Evolutionary conservation across 768 basidiomycete species (phyloP).

Genomic region (Podaxis sp.): DNA sequence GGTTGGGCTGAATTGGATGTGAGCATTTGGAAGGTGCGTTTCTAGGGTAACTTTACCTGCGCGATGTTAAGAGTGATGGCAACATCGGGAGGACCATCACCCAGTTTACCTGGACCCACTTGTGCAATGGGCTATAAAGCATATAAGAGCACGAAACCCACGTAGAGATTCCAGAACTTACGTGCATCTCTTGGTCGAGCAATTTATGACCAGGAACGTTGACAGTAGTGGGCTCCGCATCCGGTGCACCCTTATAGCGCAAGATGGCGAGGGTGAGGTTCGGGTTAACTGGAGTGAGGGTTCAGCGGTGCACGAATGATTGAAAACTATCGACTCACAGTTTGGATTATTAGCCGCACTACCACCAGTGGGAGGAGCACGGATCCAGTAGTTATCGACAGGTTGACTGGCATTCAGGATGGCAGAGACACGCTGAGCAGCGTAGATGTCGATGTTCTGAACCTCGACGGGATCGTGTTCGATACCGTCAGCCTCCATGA

Average conservation of each 20-base stretch:
- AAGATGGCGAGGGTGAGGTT: slow-evolving; percentile 35
- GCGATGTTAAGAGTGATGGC: not conserved
- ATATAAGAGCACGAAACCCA: slow-evolving; percentile 1
- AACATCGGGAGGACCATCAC: slow-evolving; percentile 9
- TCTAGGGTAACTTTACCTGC: not conserved
- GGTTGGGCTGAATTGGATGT: slow-evolving; percentile 8
- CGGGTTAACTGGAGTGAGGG: slow-evolving; percentile 20
- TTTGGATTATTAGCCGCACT: slow-evolving; percentile 10
- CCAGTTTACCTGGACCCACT: slow-evolving; percentile 1
- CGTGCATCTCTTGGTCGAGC: slow-evolving; percentile 7
- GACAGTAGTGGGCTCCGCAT: slow-evolving; percentile 25
- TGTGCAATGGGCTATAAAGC: slow-evolving; percentile 15
- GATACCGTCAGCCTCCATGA: slow-evolving; percentile 28
- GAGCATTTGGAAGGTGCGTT: not conserved
- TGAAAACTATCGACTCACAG: not conserved
- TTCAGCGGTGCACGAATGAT: not conserved
- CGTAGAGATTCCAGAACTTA: not conserved
- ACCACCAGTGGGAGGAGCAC: slow-evolving; percentile 34
- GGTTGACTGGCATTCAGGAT: slow-evolving; percentile 24
- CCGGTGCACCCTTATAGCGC: slow-evolving; percentile 35
- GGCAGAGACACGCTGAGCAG: slow-evolving; percentile 25
- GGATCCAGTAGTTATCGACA: slow-evolving; percentile 35
- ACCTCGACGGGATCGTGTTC: slow-evolving; percentile 29
- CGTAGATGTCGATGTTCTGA: slow-evolving; percentile 32
- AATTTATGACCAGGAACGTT: slow-evolving; percentile 15